Conservation (phyloP, 805 yeast genomes). For the Nakazawaea pomicola region DNA sequence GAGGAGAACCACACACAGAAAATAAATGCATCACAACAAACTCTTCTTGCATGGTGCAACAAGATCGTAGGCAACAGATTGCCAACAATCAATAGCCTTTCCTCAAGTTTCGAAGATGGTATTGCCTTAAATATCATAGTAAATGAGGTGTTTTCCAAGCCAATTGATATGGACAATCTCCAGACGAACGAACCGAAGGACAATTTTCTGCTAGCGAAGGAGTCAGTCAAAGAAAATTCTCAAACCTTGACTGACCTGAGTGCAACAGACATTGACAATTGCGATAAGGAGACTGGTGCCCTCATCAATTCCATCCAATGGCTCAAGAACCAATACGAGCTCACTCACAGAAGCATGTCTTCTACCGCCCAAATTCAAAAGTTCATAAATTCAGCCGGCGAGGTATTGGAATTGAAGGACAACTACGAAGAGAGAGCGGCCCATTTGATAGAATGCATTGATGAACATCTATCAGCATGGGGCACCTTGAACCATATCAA, state of each 20-base stretch:
- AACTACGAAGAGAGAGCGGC: slow-evolving; percentile 27
- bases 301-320: too few species aligned
- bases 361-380: slow-evolving; percentile 19
- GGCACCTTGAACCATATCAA: slow-evolving; percentile 11
- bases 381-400: slow-evolving; percentile 28
- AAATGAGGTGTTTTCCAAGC: slow-evolving; percentile 1
- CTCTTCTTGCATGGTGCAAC: neutral
- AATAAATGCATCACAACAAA: too few species aligned
- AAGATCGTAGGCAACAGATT: slow-evolving; percentile 17
- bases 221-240: too few species aligned
- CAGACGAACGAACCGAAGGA: too few species aligned
- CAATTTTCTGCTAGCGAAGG: too few species aligned
- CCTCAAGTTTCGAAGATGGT: slow-evolving; percentile 13
- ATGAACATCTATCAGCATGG: slow-evolving; percentile 22
- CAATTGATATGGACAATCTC: too few species aligned
- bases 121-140: slow-evolving; percentile 9
- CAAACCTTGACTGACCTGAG: too few species aligned
- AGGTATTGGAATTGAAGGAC: slow-evolving; percentile 25
- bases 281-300: too few species aligned
- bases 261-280: too few species aligned
- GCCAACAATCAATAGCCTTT: slow-evolving; percentile 16
- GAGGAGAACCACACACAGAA: too few species aligned
- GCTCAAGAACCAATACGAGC: too few species aligned
- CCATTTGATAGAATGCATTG: slow-evolving; percentile 21
- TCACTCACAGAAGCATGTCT: too few species aligned